A percentile compares a stretch with the other conserved stretches of the same genome.
Evolutionary conservation across 257 asterid species (phyloP).

Genomic region (Plantago ovata): DNA sequence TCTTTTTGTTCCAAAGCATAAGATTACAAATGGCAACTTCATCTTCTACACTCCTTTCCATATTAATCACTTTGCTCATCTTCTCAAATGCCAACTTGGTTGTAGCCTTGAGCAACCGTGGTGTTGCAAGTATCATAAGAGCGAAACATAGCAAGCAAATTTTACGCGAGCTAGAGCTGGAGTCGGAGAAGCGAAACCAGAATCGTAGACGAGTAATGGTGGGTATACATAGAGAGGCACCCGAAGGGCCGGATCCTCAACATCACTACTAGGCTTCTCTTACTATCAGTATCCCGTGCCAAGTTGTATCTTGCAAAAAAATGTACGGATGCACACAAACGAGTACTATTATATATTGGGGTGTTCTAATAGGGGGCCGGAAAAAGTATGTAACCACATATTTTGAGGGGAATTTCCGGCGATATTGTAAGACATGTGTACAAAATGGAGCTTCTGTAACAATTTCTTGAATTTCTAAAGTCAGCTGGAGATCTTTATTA

Average conservation of each 20-base stretch:
- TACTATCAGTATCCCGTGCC: background rate
- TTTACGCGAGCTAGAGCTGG: constrained; percentile 24
- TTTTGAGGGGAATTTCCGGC: too few species aligned
- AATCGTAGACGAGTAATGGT: constrained; percentile 19
- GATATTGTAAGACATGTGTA: too few species aligned
- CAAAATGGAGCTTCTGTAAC: too few species aligned
- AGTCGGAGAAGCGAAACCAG: constrained; percentile 18
- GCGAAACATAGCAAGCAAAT: constrained; percentile 35
- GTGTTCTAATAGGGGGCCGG: too few species aligned
- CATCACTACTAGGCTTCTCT: constrained; percentile 32
- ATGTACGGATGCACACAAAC: too few species aligned
- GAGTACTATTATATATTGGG: too few species aligned
- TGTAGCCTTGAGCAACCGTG: constrained; percentile 28
- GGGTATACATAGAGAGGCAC: constrained; percentile 33
- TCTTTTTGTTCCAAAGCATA: constrained; percentile 5
- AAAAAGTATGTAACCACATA: too few species aligned
- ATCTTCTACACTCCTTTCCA: constrained; percentile 10
- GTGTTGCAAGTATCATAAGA: constrained; percentile 16
- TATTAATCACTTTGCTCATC: constrained; percentile 26
- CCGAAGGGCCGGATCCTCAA: constrained; percentile 46
- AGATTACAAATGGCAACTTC: constrained; percentile 31
- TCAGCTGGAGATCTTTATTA: too few species aligned
- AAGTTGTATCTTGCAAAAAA: background rate
- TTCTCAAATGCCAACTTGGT: constrained; percentile 18
- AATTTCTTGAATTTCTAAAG: too few species aligned